Evolutionary conservation across 2,329 filamentous ascomycete species (phyloP).

Genomic region (Pestalotiopsis sp.): DNA sequence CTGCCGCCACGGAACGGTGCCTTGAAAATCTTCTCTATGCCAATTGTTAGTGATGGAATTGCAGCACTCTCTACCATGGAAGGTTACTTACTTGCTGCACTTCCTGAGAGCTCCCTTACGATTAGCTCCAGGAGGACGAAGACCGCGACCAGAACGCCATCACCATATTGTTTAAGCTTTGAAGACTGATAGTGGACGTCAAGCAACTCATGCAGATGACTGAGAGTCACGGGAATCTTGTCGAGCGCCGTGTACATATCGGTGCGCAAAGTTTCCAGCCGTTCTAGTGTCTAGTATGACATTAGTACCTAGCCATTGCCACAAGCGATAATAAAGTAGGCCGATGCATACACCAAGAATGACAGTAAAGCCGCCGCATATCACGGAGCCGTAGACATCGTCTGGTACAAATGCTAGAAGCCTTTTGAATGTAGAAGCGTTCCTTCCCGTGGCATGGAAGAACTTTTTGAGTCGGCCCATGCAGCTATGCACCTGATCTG

Average conservation of each 20-base stretch:
- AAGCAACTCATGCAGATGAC: slow-evolving; percentile 14
- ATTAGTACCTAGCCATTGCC: background rate
- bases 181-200: slow-evolving; percentile 18
- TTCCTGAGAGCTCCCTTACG: slow-evolving; percentile 17
- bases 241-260: slow-evolving; percentile 18
- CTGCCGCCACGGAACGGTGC: slow-evolving; percentile 18
- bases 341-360: slow-evolving; percentile 17
- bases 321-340: background rate
- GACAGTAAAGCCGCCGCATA: slow-evolving; percentile 22
- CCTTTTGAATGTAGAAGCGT: slow-evolving; percentile 18
- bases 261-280: slow-evolving; percentile 12
- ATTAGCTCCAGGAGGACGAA: slow-evolving; percentile 20
- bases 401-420: slow-evolving; percentile 20
- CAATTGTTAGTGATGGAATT: background rate
- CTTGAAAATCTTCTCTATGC: slow-evolving; percentile 16
- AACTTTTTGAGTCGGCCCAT: slow-evolving; percentile 18
- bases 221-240: slow-evolving; percentile 17
- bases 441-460: slow-evolving; percentile 15
- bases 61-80: background rate
- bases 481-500: slow-evolving; percentile 16
- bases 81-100: slow-evolving; percentile 15
- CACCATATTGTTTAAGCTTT: slow-evolving; percentile 15
- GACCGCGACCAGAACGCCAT: slow-evolving; percentile 18
- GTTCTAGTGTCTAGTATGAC: background rate
- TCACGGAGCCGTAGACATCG: slow-evolving; percentile 20